Base-by-base conservation (phyloP, 257 asterid genomes). In the Solanum sitiens region DNA sequence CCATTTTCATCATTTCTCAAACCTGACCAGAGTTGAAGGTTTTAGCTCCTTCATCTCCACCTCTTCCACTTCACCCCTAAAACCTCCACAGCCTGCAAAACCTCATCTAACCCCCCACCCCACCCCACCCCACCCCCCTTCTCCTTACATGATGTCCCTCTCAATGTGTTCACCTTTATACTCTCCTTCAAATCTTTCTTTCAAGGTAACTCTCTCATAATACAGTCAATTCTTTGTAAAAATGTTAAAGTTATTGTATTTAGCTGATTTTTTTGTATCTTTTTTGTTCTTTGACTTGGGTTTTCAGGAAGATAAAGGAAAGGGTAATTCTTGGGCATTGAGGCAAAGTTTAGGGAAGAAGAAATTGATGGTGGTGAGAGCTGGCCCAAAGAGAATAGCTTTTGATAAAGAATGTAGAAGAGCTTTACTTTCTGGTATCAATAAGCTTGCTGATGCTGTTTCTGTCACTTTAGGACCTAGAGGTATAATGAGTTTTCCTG, bases 371-470 rank as follows among this genome's bases (percentile, higher is more conserved):
- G 89, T 91, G 89, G 98, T 96, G 83, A 94, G 89, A 92, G 96
- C 99, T 45, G 99, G 98, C 87, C 92, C 96, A 11, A 97, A 95
- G 92, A 94, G 97, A 90, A 93, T 97, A 77, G 95, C 90, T 84
- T 94, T 93, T 87, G 99, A 93, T 37, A 87, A 86, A 70, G 95
- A 94, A 73, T 94, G 98, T 89, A 92, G 98, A 88, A 95, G 92
- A 74, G 92, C 94, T 50, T 91, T 97, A 84, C 95, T 96, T 89
- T 91, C 93, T 70, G 99, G 99, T 68, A 94, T 97, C 90, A 94
- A 95, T 91, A 96, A 96, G 92, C 98, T 96, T 63, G 98, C 99
- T 30, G 98, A 97, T 94, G 98, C 95, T 89, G 99, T 97, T 93
- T 94, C 99, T 70, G 95, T 96, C 67, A 97, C 99, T 25, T 90